These are phyloP conservation scores for Polyporus tsugae DNA, from an alignment of 1,284 basidiomycete species.

Conservation along the genomic window DNA sequence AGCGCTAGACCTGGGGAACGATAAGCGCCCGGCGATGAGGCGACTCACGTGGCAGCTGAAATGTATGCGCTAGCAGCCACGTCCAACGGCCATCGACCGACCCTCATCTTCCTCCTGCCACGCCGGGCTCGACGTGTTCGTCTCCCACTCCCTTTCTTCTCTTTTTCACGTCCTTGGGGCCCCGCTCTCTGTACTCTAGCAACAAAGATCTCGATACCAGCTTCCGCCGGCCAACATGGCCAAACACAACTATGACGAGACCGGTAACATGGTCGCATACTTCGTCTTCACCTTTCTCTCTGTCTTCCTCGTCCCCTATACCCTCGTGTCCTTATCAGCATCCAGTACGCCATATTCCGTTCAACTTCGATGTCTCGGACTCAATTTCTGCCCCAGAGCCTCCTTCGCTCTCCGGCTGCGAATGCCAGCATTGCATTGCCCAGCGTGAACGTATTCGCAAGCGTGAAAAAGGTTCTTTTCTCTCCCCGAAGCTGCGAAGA, in stretches of 20 bases:
- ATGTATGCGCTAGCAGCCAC: constrained; percentile 22
- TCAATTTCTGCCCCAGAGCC: constrained; percentile 32
- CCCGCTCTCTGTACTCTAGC: constrained; percentile 25
- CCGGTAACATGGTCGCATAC: constrained; percentile 89
- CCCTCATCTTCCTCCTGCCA: constrained; percentile 16
- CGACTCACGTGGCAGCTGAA: constrained; percentile 17
- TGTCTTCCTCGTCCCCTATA: constrained; percentile 81
- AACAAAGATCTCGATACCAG: constrained; percentile 12
- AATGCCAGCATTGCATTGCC: constrained; percentile 70
- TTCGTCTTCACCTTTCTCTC: constrained; percentile 89
- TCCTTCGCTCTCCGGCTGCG: constrained; percentile 56
- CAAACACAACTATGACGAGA: constrained; percentile 88
- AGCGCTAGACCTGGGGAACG: no score
- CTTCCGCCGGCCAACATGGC: constrained; percentile 58
- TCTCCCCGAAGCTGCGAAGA: constrained; percentile 38
- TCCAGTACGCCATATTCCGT: constrained; percentile 44
- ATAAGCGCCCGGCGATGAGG: neutral
- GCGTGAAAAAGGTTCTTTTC: constrained; percentile 52
- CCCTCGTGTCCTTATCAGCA: constrained; percentile 56
- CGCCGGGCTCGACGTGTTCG: constrained; percentile 29
- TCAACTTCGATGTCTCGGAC: neutral
- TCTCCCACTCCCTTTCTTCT: constrained; percentile 19
- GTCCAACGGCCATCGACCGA: constrained; percentile 7
- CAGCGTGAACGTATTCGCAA: constrained; percentile 60
- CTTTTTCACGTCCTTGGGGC: constrained; percentile 14